Evolutionary conservation across 2,329 filamentous ascomycete genomes (phyloP).

Genomic region (Venturia aucupariae): DNA sequence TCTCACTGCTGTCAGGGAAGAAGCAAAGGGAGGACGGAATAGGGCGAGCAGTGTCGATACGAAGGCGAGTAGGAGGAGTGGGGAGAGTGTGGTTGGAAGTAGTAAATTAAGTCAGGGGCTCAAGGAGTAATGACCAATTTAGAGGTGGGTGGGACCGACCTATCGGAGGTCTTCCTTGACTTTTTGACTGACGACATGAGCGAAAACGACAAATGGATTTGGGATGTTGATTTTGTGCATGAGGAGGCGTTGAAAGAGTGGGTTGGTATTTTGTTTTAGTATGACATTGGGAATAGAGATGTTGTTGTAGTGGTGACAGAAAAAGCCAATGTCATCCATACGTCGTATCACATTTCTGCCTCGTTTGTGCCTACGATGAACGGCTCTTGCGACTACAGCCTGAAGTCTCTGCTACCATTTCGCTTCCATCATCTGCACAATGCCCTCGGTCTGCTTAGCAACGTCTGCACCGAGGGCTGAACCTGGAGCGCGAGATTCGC

Average conservation of each 20-base stretch:
- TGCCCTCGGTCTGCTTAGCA: no score
- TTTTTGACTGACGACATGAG: background rate
- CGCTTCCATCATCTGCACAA: no score
- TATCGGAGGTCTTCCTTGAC: background rate
- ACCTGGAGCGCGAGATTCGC: no score
- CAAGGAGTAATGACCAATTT: no score
- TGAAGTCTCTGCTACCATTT: no score
- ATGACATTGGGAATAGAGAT: no score
- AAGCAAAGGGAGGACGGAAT: background rate
- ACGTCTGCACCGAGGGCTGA: no score
- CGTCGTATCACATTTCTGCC: no score
- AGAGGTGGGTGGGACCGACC: no score
- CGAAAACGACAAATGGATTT: background rate
- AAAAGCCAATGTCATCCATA: no score
- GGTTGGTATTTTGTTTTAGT: background rate
- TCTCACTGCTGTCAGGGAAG: constrained; percentile 6
- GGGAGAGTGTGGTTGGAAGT: background rate
- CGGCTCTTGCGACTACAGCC: no score
- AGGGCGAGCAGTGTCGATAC: constrained; percentile 11
- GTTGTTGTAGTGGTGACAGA: background rate
- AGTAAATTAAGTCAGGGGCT: background rate
- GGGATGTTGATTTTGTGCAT: background rate
- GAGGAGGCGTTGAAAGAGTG: background rate
- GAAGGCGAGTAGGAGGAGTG: constrained; percentile 6
- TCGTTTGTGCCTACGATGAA: no score